Evolutionary conservation across 192 early-diverging fungal species (phyloP).

Genomic region (Backusella psychrophila): DNA sequence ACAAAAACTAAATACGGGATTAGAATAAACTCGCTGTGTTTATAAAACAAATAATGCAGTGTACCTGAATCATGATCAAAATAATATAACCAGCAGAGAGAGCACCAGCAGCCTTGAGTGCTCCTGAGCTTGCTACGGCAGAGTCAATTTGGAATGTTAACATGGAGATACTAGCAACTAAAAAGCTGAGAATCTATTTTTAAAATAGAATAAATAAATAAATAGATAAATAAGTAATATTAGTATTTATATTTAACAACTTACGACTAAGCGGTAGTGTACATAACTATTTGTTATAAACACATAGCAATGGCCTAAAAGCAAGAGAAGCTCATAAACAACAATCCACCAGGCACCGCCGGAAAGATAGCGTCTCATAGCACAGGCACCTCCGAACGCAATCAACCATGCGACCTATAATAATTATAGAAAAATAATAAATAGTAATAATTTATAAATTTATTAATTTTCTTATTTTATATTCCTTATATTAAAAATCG

Average conservation of each 20-base stretch:
- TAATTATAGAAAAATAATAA: background rate
- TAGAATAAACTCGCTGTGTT: background rate
- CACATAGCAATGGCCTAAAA: constrained; percentile 9
- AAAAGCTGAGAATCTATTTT: constrained; percentile 29
- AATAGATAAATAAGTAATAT: background rate
- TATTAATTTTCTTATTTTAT: background rate
- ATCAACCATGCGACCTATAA: constrained; percentile 33
- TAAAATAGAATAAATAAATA: background rate
- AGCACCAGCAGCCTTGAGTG: constrained; percentile 4
- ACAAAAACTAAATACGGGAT: constrained; percentile 46
- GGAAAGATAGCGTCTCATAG: background rate
- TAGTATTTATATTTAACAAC: background rate
- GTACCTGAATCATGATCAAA: constrained; percentile 33
- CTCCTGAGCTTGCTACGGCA: background rate
- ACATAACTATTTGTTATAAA: background rate
- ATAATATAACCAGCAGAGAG: constrained; percentile 26
- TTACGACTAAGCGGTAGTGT: constrained; percentile 20
- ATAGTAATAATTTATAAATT: background rate
- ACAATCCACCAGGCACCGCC: constrained; percentile 31
- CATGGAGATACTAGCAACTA: constrained; percentile 24
- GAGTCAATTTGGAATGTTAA: constrained; percentile 17
- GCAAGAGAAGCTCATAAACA: constrained; percentile 26
- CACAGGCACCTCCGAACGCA: constrained; percentile 28
- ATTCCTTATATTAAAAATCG: background rate
- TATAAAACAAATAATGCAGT: background rate